Percentiles rank a stretch among this genome's conserved stretches.
Conservation (phyloP, 805 yeast genomes). For the Monosporozyma siamensis region DNA sequence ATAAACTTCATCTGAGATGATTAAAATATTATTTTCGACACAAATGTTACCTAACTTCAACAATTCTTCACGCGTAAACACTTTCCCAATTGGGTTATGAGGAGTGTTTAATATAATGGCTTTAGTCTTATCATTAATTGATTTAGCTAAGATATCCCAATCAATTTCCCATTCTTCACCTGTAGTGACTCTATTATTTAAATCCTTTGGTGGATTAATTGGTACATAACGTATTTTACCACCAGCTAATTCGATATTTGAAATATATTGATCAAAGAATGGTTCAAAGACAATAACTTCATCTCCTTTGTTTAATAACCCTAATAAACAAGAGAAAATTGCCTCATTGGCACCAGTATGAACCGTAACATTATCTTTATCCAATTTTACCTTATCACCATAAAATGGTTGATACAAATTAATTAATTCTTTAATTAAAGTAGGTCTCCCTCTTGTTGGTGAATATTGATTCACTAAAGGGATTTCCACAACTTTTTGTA, state of each 20-base stretch:
- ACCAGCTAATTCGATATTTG: slow-evolving; percentile 89
- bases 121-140: slow-evolving; percentile 69
- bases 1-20: slow-evolving; percentile 91
- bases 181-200: slow-evolving; percentile 49
- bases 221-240: slow-evolving; percentile 86
- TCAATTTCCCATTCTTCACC: slow-evolving; percentile 87
- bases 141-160: slow-evolving; percentile 62
- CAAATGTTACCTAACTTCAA: slow-evolving; percentile 69
- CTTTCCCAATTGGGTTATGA: slow-evolving; percentile 93
- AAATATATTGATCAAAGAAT: slow-evolving; percentile 91
- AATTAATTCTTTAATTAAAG: slow-evolving; percentile 60
- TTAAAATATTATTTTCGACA: slow-evolving; percentile 70
- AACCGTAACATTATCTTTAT: slow-evolving; percentile 43
- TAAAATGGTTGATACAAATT: slow-evolving; percentile 62
- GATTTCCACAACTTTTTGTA: slow-evolving; percentile 58
- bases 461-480: slow-evolving; percentile 88
- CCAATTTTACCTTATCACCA: slow-evolving; percentile 36
- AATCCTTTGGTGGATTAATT: slow-evolving; percentile 71
- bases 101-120: slow-evolving; percentile 87
- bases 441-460: slow-evolving; percentile 79
- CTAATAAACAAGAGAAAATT: slow-evolving; percentile 74
- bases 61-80: slow-evolving; percentile 70
- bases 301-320: slow-evolving; percentile 77
- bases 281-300: slow-evolving; percentile 97
- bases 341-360: slow-evolving; percentile 99